Conservation (phyloP, 2,329 filamentous ascomycete genomes). For the Phialemoniopsis sp. region DNA sequence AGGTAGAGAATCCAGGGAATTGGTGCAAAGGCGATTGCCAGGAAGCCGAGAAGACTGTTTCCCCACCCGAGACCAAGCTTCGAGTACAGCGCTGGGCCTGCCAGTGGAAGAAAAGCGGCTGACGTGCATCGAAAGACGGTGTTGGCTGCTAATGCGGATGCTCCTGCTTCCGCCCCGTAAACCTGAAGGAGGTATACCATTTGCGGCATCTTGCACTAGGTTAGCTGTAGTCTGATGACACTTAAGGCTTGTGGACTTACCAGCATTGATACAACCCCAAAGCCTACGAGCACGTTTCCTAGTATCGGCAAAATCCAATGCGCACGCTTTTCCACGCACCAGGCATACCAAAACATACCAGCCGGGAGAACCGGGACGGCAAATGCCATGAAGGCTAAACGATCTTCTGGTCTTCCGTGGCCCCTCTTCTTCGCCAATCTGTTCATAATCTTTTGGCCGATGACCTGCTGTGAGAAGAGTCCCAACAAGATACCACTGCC, state of each 20-base stretch:
- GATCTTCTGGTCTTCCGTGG: too few species aligned
- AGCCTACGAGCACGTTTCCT: conserved; percentile 22
- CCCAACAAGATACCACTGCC: conserved; percentile 25
- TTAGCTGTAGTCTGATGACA: too few species aligned
- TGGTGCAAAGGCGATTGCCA: conserved; percentile 27
- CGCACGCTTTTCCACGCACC: conserved; percentile 21
- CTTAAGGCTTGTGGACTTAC: conserved; percentile 38
- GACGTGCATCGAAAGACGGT: conserved; percentile 51
- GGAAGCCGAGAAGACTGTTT: conserved; percentile 25
- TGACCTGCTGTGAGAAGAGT: too few species aligned
- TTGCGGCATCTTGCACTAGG: too few species aligned
- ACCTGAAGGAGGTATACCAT: conserved; percentile 55
- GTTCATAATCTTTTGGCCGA: too few species aligned
- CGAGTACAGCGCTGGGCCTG: conserved; percentile 52
- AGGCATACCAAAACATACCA: conserved; percentile 34
- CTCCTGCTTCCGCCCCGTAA: conserved; percentile 49
- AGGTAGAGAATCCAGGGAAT: conserved; percentile 30
- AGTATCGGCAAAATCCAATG: conserved; percentile 30
- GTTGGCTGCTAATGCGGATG: conserved; percentile 56
- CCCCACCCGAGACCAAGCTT: conserved; percentile 46
- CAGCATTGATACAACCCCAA: conserved; percentile 56
- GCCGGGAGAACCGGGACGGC: conserved; percentile 38
- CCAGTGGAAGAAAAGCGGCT: conserved; percentile 54
- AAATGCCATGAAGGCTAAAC: too few species aligned
- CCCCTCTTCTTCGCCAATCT: too few species aligned